A percentile compares a stretch with the other conserved stretches of the same genome.
Conservation (phyloP, 2,329 filamentous ascomycete genomes). For the Aureobasidium sp. region DNA sequence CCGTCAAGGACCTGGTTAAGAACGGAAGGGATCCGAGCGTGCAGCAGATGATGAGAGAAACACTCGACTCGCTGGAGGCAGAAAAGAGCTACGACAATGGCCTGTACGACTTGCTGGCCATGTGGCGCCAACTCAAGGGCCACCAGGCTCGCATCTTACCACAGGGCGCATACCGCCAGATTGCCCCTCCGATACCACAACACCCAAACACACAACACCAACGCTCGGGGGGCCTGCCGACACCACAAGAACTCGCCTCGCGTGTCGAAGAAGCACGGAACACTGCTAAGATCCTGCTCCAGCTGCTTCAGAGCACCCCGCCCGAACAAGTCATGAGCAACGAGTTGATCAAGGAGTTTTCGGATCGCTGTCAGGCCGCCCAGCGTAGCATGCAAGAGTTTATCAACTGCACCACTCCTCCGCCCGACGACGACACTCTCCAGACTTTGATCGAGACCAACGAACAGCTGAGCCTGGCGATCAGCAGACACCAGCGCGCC, state of each 20-base stretch:
- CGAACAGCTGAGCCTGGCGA: constrained; percentile 75
- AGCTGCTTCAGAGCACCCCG: constrained; percentile 82
- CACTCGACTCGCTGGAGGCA: constrained; percentile 67
- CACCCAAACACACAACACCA: constrained; percentile 22
- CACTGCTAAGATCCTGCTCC: constrained; percentile 83
- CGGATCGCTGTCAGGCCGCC: constrained; percentile 74
- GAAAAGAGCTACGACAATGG: constrained; percentile 69
- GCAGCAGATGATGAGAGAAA: constrained; percentile 80
- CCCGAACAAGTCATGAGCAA: constrained; percentile 67
- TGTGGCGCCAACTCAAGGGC: constrained; percentile 87
- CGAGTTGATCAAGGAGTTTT: constrained; percentile 90
- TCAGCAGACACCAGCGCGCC: constrained; percentile 78
- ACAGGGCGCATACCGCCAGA: background rate
- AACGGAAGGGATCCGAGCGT: constrained; percentile 66
- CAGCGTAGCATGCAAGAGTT: constrained; percentile 77
- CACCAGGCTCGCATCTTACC: constrained; percentile 20
- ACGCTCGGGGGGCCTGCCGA: constrained; percentile 47
- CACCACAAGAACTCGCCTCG: constrained; percentile 68
- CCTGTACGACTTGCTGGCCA: constrained; percentile 61
- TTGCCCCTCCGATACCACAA: background rate
- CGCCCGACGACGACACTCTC: constrained; percentile 89
- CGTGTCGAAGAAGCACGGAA: constrained; percentile 86
- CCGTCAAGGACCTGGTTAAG: constrained; percentile 67
- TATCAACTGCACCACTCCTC: constrained; percentile 70
- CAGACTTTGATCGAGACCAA: constrained; percentile 90